These are phyloP conservation scores for Aspergillus incahuasiensis DNA, from an alignment of 495 filamentous ascomycete genomes.

Conservation along the genomic window DNA sequence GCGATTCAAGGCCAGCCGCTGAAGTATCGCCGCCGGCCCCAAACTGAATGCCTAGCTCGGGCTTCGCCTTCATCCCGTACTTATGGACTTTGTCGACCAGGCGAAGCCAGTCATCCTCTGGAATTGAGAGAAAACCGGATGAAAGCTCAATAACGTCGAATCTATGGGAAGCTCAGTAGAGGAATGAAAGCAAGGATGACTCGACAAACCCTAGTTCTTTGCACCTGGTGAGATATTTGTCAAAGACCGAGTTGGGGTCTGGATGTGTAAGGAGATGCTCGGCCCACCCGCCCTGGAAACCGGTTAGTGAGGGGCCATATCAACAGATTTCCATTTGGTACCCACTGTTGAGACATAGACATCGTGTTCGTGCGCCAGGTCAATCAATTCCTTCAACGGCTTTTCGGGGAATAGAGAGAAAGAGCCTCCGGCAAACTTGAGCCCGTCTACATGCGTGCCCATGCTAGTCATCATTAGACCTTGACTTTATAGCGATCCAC, in stretches of 20 bases:
- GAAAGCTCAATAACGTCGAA: slow-evolving; percentile 56
- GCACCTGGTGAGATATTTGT: slow-evolving; percentile 49
- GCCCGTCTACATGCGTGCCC: slow-evolving; percentile 51
- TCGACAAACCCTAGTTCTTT: slow-evolving; percentile 40
- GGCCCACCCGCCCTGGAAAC: slow-evolving; percentile 46
- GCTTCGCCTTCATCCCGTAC: slow-evolving; percentile 51
- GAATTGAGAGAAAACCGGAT: slow-evolving; percentile 51
- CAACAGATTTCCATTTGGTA: background rate
- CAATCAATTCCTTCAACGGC: slow-evolving; percentile 45
- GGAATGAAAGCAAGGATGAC: background rate
- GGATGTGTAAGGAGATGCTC: slow-evolving; percentile 51
- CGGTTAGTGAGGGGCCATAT: background rate
- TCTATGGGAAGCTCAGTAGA: slow-evolving; percentile 12
- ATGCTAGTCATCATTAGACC: slow-evolving; percentile 27
- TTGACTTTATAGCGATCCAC: background rate
- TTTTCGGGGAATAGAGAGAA: slow-evolving; percentile 50
- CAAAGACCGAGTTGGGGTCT: slow-evolving; percentile 40
- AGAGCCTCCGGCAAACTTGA: slow-evolving; percentile 55
- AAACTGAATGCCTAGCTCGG: slow-evolving; percentile 57
- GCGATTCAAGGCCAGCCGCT: slow-evolving; percentile 42
- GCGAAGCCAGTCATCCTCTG: slow-evolving; percentile 53
- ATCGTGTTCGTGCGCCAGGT: slow-evolving; percentile 47
- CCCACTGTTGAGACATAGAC: slow-evolving; percentile 52
- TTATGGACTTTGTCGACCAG: slow-evolving; percentile 50
- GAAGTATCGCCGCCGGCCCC: slow-evolving; percentile 56